Evolutionary conservation across 73 alveolate genomes (phyloP), one percentile per base, ranked within the genome.

Genomic region (Paramecium caudatum): DNA sequence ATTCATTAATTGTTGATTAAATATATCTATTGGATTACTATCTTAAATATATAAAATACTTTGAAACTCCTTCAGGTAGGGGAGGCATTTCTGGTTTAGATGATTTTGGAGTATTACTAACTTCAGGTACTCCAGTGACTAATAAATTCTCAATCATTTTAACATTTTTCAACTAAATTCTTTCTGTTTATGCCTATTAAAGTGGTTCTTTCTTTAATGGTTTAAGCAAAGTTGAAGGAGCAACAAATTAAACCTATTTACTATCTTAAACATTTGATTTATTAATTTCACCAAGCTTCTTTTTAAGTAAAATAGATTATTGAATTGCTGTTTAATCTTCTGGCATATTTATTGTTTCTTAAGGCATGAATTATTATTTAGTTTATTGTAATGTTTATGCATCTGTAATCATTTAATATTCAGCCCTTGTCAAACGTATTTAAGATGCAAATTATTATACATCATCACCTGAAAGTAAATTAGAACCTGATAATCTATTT

Each of bases 1-100:
- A 15, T 69, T 21, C 1, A 69, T 16, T 37, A 69, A 36, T 39
- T 69, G 15, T 69, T 69, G 25, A 69, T 69, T 69, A 69, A 69
- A 69, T 32, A 21, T 10, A 33, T 69, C 86, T 13, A 69, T 69
- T 15, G 86, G 86, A 39, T 69, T 69, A n/a, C 86, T 69, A 69
- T 37, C 8, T 1, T 5, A 1, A 62, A 8, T 62, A 16, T 0
- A 2, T 39, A 30, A 33, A 49, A 49, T 49, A 49, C 70, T 49
- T 49, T 13, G 70, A 49, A 17, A 16, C 70, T 49, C 70, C 70
- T 21, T 49, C 70, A 13, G 70, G 70, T 21, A 49, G 15, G 3
- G 25, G 30, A 49, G 70, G 70, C 17, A 49, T 5, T 49, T 49
- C 70, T 49, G 17, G 9, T 19, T 49, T 49, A 13, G 70, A 49